phyloP scores from a whole-genome alignment of 306 rosid species.

The Arachis hypogaea region DNA sequence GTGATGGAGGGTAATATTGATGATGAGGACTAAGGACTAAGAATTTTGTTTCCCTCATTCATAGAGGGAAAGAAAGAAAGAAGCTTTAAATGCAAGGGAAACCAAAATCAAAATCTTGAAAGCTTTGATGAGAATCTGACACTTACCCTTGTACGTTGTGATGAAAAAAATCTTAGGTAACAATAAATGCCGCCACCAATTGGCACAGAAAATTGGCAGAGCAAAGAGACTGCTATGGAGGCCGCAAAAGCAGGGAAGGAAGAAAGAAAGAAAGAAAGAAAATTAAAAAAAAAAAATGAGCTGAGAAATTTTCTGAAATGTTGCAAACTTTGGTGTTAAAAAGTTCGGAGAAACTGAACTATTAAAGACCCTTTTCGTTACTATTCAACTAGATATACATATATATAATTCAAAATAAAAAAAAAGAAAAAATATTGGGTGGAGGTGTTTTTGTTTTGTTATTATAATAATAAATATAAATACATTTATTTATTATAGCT shows the following conservation, averaged over 20 bases:
- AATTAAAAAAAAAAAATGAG: neutral
- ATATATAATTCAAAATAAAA: neutral
- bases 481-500: no score
- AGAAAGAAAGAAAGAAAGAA: neutral
- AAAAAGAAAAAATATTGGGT: neutral
- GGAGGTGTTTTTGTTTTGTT: conserved; percentile 17
- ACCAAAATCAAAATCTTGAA: neutral
- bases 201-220: conserved; percentile 43
- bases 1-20: neutral
- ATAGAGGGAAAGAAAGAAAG: conserved; percentile 27
- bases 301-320: conserved; percentile 19
- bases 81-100: conserved; percentile 52
- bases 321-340: conserved; percentile 19
- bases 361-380: conserved; percentile 55
- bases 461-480: conserved; percentile 5
- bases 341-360: conserved; percentile 22
- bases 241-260: conserved; percentile 23
- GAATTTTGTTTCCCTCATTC: conserved; percentile 33
- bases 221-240: conserved; percentile 54
- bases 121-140: conserved; percentile 29
- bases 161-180: neutral
- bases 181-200: conserved; percentile 68
- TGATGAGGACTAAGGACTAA: neutral
- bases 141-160: conserved; percentile 21
- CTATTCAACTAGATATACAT: conserved; percentile 41